phyloP scores from a whole-genome alignment of 2,329 filamentous ascomycete genomes.

The Aspergillus arachidicola region DNA sequence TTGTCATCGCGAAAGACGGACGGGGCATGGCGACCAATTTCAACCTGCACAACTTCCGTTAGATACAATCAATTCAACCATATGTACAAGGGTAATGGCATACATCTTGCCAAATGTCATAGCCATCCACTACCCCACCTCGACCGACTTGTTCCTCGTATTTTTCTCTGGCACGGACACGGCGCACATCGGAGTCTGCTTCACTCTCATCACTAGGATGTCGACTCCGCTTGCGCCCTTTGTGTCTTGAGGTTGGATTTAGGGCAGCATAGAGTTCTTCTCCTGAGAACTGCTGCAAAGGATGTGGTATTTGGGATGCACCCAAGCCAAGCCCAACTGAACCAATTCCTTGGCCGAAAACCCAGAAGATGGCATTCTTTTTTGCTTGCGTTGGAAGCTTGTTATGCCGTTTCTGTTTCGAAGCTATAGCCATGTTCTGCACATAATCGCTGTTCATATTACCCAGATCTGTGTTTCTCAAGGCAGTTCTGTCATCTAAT shows the following conservation, averaged over 20 bases:
- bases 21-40: conserved; percentile 70
- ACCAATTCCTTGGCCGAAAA: conserved; percentile 60
- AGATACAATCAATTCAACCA: background rate
- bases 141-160: conserved; percentile 39
- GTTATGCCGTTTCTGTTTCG: conserved; percentile 47
- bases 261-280: conserved; percentile 55
- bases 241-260: conserved; percentile 33
- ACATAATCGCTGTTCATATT: conserved; percentile 63
- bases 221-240: conserved; percentile 32
- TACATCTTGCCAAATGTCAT: conserved; percentile 42
- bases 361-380: conserved; percentile 64
- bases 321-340: conserved; percentile 54
- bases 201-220: conserved; percentile 26
- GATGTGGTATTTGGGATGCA: conserved; percentile 45
- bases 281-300: conserved; percentile 63
- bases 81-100: conserved; percentile 1
- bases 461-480: conserved; percentile 59
- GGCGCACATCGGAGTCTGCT: conserved; percentile 30
- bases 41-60: conserved; percentile 48
- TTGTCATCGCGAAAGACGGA: conserved; percentile 69
- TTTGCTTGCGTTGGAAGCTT: conserved; percentile 54
- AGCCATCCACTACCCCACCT: conserved; percentile 29
- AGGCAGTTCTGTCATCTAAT: conserved; percentile 53
- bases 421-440: conserved; percentile 59
- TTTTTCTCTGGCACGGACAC: conserved; percentile 43